These are phyloP conservation scores for Fagopyrum homotropicum DNA, from an alignment of 148 eudicot species.

Conservation along the genomic window DNA sequence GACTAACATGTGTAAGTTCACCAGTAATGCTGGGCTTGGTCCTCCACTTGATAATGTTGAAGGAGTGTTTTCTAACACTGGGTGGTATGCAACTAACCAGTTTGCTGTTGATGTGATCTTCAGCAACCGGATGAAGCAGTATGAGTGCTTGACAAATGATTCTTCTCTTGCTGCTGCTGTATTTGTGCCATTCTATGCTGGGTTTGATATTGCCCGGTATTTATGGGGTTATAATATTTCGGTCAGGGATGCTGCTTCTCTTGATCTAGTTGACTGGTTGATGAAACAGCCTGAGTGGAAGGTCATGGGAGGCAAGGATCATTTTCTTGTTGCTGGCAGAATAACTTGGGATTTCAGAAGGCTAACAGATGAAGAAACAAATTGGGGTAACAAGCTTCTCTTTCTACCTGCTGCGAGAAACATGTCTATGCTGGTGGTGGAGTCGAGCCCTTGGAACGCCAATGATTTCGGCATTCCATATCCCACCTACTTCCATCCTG, in stretches of 20 bases:
- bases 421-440: constrained; percentile 94
- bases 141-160: constrained; percentile 81
- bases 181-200: constrained; percentile 94
- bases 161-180: constrained; percentile 89
- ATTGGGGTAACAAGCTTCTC: constrained; percentile 94
- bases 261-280: constrained; percentile 75
- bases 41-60: constrained; percentile 77
- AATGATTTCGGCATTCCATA: constrained; percentile 92
- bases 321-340: constrained; percentile 93
- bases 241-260: constrained; percentile 71
- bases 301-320: constrained; percentile 89
- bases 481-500: constrained; percentile 95
- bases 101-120: constrained; percentile 92
- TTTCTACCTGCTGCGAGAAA: constrained; percentile 79
- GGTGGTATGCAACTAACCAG: constrained; percentile 96
- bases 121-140: constrained; percentile 86
- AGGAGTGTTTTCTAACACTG: constrained; percentile 75
- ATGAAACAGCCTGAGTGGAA: constrained; percentile 81
- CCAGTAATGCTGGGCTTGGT: constrained; percentile 76
- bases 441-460: constrained; percentile 94
- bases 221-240: constrained; percentile 83
- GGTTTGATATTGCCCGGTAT: constrained; percentile 84
- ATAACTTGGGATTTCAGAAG: constrained; percentile 97
- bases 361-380: constrained; percentile 49
- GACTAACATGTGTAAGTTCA: constrained; percentile 89